Conservation (phyloP, 805 yeast species). For the Saturnispora diversa region DNA sequence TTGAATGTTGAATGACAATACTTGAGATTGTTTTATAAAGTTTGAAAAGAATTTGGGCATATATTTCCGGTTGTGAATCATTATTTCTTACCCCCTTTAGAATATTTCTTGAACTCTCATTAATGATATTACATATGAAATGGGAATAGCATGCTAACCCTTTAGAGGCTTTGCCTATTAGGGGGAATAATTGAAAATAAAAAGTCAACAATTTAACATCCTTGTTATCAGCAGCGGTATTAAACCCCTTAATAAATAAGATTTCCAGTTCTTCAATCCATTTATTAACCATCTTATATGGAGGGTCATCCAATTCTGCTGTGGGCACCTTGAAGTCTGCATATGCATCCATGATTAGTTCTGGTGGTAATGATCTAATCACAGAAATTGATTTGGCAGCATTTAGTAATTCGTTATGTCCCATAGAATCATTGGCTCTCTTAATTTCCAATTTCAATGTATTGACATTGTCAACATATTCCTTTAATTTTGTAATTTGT, state of each 20-base stretch:
- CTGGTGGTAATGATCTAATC: constrained; percentile 47
- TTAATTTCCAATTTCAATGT: constrained; percentile 57
- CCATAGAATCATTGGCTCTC: constrained; percentile 61
- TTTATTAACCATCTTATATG: constrained; percentile 43
- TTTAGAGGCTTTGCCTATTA: constrained; percentile 59
- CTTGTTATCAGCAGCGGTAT: constrained; percentile 54
- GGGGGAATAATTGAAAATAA: constrained; percentile 81
- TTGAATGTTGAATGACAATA: constrained; percentile 80
- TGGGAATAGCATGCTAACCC: constrained; percentile 79
- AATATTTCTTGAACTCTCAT: constrained; percentile 65
- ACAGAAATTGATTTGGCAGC: constrained; percentile 63
- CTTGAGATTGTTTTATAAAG: constrained; percentile 78
- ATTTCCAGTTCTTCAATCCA: constrained; percentile 55
- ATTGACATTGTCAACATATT: constrained; percentile 59
- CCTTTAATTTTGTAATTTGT: constrained; percentile 52
- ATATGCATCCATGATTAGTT: constrained; percentile 52
- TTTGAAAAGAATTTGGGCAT: constrained; percentile 52
- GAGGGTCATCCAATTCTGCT: constrained; percentile 74
- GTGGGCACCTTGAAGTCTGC: constrained; percentile 82
- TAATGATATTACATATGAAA: constrained; percentile 78
- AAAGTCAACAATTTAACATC: constrained; percentile 66
- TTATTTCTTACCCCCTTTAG: constrained; percentile 39
- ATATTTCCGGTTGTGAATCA: constrained; percentile 40
- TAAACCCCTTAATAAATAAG: constrained; percentile 56
- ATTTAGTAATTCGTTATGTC: constrained; percentile 58